Base-by-base conservation (phyloP, 2,329 filamentous ascomycete genomes). In the Pseudocercospora pini-densiflorae region DNA sequence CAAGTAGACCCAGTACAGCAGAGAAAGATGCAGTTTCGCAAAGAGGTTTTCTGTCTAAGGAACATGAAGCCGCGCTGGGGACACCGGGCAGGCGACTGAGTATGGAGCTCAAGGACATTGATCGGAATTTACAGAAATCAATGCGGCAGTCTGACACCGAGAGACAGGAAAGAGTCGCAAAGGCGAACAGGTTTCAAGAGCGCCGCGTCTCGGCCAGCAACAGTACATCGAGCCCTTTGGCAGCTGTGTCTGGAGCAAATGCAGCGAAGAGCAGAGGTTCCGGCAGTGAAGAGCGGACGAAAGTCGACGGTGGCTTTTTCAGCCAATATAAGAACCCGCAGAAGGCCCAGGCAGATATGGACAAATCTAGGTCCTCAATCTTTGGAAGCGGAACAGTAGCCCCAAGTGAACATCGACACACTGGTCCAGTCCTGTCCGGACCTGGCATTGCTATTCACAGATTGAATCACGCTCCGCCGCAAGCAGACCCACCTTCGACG, bases 1-100 rank as follows among this genome's bases (percentile, higher is more conserved):
- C 40, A 19, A 43, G 40, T 43, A 16, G 40, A 8, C 8, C 40
- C 12, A 49, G 24, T n/a, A 23, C 8, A 21, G 24, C 47, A 16
- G 19, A 53, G 24, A 27, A 27, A 53, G 21, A 24, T 53, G 14
- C 21, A 43, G 29, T 16, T 23, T 58, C 55, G 14, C 12, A n/a
- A 5, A 36, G 33, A 19, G 31, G 19, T 5, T 33, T 57, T 14
- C 40, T 66, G 21, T 51, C 64, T 23, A 40, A 61, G 29, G 49
- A 63, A 31, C 47, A 27, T 36, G 58, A 58, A 51, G 59, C 58
- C 29, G 63, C 60, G 5, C 54, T 63, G 1, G 60, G 62, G 1
- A 24, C 53, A 19, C 62, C 63, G 40, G 62, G 59, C 19, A 45
- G 47, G 29, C 45, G 47, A 29, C 27, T 63, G 40, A 51, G 55